Base-by-base conservation (phyloP, 2,329 filamentous ascomycete species). In the Aspergillus carbonarius region DNA sequence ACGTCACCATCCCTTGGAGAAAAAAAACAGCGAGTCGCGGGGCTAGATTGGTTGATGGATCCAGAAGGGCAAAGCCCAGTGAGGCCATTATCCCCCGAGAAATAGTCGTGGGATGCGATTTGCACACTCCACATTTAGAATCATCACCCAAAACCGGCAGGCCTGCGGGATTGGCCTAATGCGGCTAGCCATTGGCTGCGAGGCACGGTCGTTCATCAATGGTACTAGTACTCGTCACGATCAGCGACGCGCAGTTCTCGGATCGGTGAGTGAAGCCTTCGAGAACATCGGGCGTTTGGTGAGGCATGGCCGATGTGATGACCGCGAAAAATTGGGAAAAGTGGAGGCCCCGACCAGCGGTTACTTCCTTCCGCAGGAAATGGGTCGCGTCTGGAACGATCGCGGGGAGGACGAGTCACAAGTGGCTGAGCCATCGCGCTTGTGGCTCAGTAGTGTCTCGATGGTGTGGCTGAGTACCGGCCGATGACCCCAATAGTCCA, bases 211-310 rank as follows among this genome's bases (percentile, higher is more conserved):
- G 17, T 44, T 42, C 30, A 12, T 37, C 32, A 15, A 23, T 10
- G 12, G 12, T 12, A 30, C 32, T 13, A 18, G n/a, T 40, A 20
- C 9, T 42, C 10, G 40, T 13, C 51, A 20, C 18, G 51, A 54
- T 54, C 51, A 42, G 27, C 51, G 51, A 10, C n/a, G 51, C 51
- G 20, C 9, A 32, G 27, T 34, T n/a, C 51, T 44, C 39, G 39
- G 39, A 42, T 20, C 13, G 39, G 51, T 23, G 42, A 54, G 40
- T 54, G 39, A 44, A 54, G 51, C 37, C 30, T 54, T 40, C 37
- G 40, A 40, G 50, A 42, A 53, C 20, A 27, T 20, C 7, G 27
- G 15, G 15, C n/a, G n/a, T 20, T 48, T 48, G 44, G 25, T 30
- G 40, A 51, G 17, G n/a, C 8, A 51, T 37, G 17, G 15, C 17